Evolutionary conservation across 2,329 filamentous ascomycete genomes (phyloP), one percentile per base, ranked within the genome.

Genomic region (Fusarium liriodendri): DNA sequence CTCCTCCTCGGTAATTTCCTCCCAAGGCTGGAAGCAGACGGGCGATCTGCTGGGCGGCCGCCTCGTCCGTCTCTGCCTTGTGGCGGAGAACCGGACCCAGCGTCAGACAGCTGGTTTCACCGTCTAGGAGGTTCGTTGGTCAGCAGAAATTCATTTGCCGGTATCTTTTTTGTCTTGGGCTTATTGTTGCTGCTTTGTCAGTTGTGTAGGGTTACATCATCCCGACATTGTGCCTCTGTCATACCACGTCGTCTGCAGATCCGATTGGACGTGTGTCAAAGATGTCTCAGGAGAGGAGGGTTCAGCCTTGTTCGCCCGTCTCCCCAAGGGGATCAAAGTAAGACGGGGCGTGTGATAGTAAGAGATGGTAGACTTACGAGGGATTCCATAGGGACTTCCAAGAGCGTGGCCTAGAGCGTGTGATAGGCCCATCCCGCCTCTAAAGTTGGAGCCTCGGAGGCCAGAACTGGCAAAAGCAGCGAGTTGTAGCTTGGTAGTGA

Each of bases 381-480:
- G 66, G 52, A 67, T 77, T 25, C 67, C 65, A 64, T 74, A 77
- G n/a, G 70, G 62, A 25, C 62, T 66, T 59, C 67, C 71, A 50
- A 73, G 45, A 8, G 73, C 62, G 65, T 77, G 58, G 11, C 70
- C 76, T 38, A 76, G 60, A 35, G 50, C 62, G 42, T 71, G 66
- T 14, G 67, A 67, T 16, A 70, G 50, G 14, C 66, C 66, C 52
- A 67, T 76, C 5, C 62, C 64, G 22, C 55, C 40, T 20, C 55
- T 63, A 55, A 76, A 74, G 38, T 76, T 73, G 62, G 70, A 73
- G 14, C 74, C 74, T 18, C 72, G 72, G 38, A 76, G 66, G 6
- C 74, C 74, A n/a, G 74, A 74, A 54, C 70, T 76, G 22, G 74
- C 72, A 70, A 76, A 76, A 22, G 72, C 72, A 47, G 74, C 74